phyloP scores from a whole-genome alignment of 2,329 filamentous ascomycete genomes.

The Curvularia hawaiiensis region DNA sequence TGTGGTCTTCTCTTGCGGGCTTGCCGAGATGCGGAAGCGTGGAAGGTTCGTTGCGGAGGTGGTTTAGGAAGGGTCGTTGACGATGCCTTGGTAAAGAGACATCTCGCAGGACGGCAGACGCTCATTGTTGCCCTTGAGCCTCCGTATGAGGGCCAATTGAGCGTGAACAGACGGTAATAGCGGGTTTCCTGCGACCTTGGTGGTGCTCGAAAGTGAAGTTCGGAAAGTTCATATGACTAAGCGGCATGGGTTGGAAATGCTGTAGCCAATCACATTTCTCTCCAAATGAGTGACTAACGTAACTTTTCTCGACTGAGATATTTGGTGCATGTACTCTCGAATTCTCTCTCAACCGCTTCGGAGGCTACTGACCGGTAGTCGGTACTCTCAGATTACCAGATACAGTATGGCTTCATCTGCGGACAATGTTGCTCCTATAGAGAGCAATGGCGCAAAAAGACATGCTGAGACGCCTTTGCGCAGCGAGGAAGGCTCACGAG shows the following conservation, averaged over 20 bases:
- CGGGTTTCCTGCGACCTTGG: constrained; percentile 17
- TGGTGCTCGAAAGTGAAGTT: constrained; percentile 27
- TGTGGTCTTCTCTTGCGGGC: constrained; percentile 48
- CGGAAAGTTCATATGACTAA: constrained; percentile 31
- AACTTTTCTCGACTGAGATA: constrained; percentile 25
- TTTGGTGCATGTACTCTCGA: constrained; percentile 28
- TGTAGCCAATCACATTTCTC: constrained; percentile 34
- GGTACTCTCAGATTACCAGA: constrained; percentile 14
- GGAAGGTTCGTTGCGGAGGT: constrained; percentile 49
- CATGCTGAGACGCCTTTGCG: constrained; percentile 40
- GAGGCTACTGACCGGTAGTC: constrained; percentile 29
- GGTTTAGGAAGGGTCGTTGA: constrained; percentile 35
- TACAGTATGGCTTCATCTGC: constrained; percentile 44
- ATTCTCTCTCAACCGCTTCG: constrained; percentile 33
- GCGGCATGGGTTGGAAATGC: constrained; percentile 12
- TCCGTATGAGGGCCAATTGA: constrained; percentile 31
- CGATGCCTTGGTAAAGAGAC: constrained; percentile 46
- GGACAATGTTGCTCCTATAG: constrained; percentile 35
- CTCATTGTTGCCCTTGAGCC: constrained; percentile 45
- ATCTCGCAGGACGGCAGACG: constrained; percentile 49
- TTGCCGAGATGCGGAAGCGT: constrained; percentile 42
- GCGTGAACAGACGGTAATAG: constrained; percentile 10
- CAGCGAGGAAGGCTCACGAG: constrained; percentile 42
- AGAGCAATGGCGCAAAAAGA: constrained; percentile 44
- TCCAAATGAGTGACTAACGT: constrained; percentile 33